These are phyloP conservation scores for Nakazawaea ernobii DNA, from an alignment of 805 yeast species.

Conservation along the genomic window DNA sequence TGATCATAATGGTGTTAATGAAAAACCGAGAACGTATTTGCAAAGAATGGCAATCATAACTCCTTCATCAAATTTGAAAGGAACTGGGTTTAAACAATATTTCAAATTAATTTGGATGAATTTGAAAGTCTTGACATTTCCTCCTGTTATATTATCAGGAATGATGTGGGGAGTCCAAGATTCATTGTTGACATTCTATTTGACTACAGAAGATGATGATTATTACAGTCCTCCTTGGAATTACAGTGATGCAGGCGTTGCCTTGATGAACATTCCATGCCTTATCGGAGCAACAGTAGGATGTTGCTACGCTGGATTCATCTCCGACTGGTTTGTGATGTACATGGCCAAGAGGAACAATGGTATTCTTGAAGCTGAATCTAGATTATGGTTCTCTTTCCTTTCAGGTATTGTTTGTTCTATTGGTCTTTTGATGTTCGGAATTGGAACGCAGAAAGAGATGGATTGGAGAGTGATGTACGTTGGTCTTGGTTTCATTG, in stretches of 20 bases:
- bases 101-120: conserved; percentile 26
- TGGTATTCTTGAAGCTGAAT: conserved; percentile 63
- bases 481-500: conserved; percentile 58
- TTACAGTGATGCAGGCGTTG: conserved; percentile 61
- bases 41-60: conserved; percentile 28
- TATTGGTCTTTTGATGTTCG: conserved; percentile 57
- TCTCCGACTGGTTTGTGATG: conserved; percentile 55
- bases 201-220: conserved; percentile 66
- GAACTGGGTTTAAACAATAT: conserved; percentile 37
- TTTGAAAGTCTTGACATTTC: conserved; percentile 30
- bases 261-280: conserved; percentile 70
- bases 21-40: conserved; percentile 24
- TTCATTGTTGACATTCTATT: conserved; percentile 67
- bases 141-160: conserved; percentile 62
- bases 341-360: conserved; percentile 56
- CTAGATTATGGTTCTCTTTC: conserved; percentile 50
- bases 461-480: conserved; percentile 51
- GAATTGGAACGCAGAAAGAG: conserved; percentile 49
- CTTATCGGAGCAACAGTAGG: conserved; percentile 62
- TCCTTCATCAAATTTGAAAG: conserved; percentile 29
- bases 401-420: conserved; percentile 56
- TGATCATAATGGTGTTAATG: conserved; percentile 24
- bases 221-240: conserved; percentile 64
- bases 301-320: conserved; percentile 56
- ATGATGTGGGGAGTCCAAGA: conserved; percentile 80